Percentiles rank a stretch among this genome's conserved stretches.
Conservation (phyloP, 345 rosid genomes). For the Geranium brycei region DNA sequence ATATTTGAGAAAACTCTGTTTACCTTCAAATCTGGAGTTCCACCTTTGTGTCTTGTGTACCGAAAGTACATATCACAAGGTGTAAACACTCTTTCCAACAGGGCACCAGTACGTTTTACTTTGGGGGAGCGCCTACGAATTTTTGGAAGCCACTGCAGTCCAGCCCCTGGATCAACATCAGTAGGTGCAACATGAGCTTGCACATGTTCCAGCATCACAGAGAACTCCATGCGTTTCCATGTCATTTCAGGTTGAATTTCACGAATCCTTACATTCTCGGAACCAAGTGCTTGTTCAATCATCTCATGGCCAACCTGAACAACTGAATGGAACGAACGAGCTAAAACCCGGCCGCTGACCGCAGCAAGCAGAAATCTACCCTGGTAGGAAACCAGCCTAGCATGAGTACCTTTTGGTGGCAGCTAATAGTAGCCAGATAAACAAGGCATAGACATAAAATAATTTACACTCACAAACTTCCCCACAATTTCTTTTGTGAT, state of each 20-base stretch:
- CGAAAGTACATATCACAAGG: conserved; percentile 97
- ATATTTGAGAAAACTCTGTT: conserved; percentile 8
- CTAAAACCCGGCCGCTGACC: conserved; percentile 91
- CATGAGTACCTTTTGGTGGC: conserved; percentile 5
- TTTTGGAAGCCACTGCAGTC: conserved; percentile 97
- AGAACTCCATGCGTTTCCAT: conserved; percentile 76
- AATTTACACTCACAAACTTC: background rate
- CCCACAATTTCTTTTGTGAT: conserved; percentile 1
- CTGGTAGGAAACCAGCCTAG: conserved; percentile 27
- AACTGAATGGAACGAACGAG: conserved; percentile 78
- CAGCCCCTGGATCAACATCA: conserved; percentile 99
- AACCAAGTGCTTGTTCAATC: conserved; percentile 82
- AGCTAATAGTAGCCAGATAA: background rate
- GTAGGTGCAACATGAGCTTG: conserved; percentile 99
- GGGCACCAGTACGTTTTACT: conserved; percentile 94
- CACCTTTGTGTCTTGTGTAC: conserved; percentile 95
- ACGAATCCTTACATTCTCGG: conserved; percentile 44
- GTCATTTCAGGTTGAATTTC: conserved; percentile 87
- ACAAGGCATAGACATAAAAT: background rate
- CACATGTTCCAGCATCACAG: conserved; percentile 93
- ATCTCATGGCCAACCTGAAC: conserved; percentile 80
- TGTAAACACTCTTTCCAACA: conserved; percentile 97
- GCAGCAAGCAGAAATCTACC: conserved; percentile 98
- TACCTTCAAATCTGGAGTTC: conserved; percentile 93
- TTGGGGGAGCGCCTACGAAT: conserved; percentile 74